phyloP scores from a whole-genome alignment of 441 rosid species.

The Mallotus japonicus region DNA sequence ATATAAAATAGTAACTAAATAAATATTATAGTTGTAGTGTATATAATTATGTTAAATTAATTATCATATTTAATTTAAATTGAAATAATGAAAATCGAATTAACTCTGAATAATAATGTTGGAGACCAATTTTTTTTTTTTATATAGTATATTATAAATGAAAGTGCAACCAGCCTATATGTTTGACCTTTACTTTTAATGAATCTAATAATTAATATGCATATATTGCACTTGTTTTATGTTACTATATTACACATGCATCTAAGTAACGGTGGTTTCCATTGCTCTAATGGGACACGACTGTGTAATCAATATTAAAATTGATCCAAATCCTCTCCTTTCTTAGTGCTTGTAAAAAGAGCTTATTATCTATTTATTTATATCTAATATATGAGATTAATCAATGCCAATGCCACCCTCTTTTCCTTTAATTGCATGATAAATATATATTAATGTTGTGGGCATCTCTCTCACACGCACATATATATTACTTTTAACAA shows the following conservation, averaged over 20 bases:
- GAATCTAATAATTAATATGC: background rate
- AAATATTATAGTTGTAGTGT: too few species aligned
- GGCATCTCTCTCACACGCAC: too few species aligned
- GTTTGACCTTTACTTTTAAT: conserved; percentile 16
- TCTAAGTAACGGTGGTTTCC: background rate
- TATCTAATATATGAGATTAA: background rate
- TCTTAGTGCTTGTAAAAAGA: background rate
- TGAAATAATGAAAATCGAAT: too few species aligned
- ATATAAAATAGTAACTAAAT: too few species aligned
- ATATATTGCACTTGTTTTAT: background rate
- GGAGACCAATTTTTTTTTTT: too few species aligned
- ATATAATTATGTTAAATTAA: too few species aligned
- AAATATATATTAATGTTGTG: too few species aligned
- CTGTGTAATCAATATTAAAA: background rate
- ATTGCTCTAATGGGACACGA: background rate
- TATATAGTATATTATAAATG: background rate
- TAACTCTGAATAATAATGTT: too few species aligned
- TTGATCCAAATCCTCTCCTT: background rate
- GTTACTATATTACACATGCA: background rate
- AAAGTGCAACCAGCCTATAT: conserved; percentile 5
- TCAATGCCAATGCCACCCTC: background rate
- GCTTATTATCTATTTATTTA: too few species aligned
- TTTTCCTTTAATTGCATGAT: background rate
- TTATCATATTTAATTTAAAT: too few species aligned
- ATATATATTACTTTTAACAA: too few species aligned